Conservation (phyloP, 106 monocot species). For the Dioscorea zingiberensis region DNA sequence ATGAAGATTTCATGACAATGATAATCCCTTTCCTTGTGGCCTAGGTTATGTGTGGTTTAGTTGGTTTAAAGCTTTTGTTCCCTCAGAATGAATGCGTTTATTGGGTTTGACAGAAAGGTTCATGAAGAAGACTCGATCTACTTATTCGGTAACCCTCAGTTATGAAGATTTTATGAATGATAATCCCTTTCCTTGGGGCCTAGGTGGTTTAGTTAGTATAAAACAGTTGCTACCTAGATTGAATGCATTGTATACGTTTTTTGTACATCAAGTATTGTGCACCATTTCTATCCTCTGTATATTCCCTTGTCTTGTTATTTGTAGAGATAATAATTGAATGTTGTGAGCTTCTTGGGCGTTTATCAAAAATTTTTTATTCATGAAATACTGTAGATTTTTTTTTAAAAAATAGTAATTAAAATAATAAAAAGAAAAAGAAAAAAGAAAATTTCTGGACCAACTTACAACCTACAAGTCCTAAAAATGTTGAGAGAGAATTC, state of each 20-base stretch:
- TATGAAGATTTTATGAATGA: conserved; percentile 69
- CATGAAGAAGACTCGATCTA: conserved; percentile 58
- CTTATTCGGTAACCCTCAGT: conserved; percentile 54
- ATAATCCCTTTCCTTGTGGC: conserved; percentile 63
- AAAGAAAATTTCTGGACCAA: too few species aligned
- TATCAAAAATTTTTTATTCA: too few species aligned
- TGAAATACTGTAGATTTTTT: too few species aligned
- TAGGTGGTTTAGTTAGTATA: conserved; percentile 7
- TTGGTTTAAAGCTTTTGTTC: background rate
- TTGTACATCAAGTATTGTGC: too few species aligned
- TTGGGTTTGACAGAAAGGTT: conserved; percentile 75
- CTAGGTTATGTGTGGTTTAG: conserved; percentile 10
- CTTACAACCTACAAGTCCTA: too few species aligned
- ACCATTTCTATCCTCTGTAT: too few species aligned
- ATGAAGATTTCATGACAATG: conserved; percentile 68
- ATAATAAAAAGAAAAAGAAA: too few species aligned
- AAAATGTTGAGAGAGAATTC: too few species aligned
- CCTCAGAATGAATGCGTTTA: background rate
- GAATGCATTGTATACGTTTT: background rate
- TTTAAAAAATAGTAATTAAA: too few species aligned
- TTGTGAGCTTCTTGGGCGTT: too few species aligned
- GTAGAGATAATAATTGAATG: too few species aligned
- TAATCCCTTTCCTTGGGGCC: conserved; percentile 59
- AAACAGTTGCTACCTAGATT: background rate
- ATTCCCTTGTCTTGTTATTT: too few species aligned